Evolutionary conservation across 768 basidiomycete genomes (phyloP), one percentile per base, ranked within the genome.

Genomic region (Boletus rubropictus): DNA sequence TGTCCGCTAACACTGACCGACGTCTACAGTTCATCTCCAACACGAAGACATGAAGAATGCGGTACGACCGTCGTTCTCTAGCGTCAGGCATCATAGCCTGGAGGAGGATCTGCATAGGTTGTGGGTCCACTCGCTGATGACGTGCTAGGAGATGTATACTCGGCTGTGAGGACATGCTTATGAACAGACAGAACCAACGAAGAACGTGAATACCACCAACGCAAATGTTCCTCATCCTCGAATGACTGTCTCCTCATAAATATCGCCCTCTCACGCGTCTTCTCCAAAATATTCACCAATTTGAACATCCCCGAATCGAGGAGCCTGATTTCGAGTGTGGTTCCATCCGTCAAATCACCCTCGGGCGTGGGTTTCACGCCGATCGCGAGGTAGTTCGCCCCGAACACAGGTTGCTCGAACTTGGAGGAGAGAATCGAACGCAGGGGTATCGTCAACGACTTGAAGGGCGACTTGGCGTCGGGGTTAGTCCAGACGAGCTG

Each of bases 351-450:
- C 31, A 89, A 68, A 9, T 82, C 83, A n/a, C 87, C 86, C 11
- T 73, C 79, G 1, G 75, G 60, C 3, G 84, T 74, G 5, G 89
- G 86, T 55, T 75, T 79, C 58, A 90, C 69, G 39, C 82, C 78
- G 54, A 90, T 72, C 1, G 69, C 60, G 39, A 90, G 71, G 53
- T 77, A 86, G 63, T 90, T 90, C 9, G 76, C 64, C 38, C 76
- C 77, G 46, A 90, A 82, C 8, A 79, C 74, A 4, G 89, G 89
- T 60, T 89, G 88, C 54, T 87, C 80, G 59, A 85, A 89, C 53
- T 73, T 75, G 17, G 85, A 84, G 9, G 79, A 77, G 11, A 88
- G 66, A 49, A 90, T 78, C 0, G 82, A 71, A 28, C 71, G 74
- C 6, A 87, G 70, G 5, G 84, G 86, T 28, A 89, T 59, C 10